phyloP scores from a whole-genome alignment of 768 basidiomycete species.

The Pholiota molesta region DNA sequence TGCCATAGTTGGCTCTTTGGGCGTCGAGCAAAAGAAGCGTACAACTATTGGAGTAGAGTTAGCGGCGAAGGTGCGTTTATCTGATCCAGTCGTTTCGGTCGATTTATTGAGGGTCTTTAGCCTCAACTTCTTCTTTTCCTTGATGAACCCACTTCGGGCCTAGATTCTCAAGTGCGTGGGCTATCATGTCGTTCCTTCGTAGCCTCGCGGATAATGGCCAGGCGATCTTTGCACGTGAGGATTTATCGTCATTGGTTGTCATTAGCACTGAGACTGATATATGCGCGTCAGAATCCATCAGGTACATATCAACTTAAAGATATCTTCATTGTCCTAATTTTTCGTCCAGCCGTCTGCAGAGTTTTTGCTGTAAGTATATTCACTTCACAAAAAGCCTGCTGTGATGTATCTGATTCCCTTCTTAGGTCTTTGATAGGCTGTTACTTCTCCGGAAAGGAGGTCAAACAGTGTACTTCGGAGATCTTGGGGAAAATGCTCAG shows the following conservation, averaged over 20 bases:
- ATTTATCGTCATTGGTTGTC: background rate
- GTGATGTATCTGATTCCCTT: background rate
- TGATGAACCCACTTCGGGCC: slow-evolving; percentile 88
- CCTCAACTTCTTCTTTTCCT: slow-evolving; percentile 83
- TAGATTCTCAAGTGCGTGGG: slow-evolving; percentile 91
- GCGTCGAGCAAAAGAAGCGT: slow-evolving; percentile 76
- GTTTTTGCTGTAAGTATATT: slow-evolving; percentile 61
- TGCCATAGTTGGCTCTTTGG: slow-evolving; percentile 67
- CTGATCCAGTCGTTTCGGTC: background rate
- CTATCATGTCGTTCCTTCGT: slow-evolving; percentile 74
- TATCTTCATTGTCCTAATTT: background rate
- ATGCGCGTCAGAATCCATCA: slow-evolving; percentile 43
- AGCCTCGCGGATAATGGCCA: slow-evolving; percentile 81
- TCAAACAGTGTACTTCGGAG: slow-evolving; percentile 73
- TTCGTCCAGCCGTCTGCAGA: slow-evolving; percentile 71
- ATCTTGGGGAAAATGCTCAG: slow-evolving; percentile 62
- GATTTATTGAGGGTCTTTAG: slow-evolving; percentile 33
- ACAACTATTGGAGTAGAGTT: slow-evolving; percentile 88
- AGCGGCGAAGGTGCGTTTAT: slow-evolving; percentile 71
- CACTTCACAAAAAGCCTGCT: background rate
- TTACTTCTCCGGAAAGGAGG: slow-evolving; percentile 81
- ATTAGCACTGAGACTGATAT: background rate
- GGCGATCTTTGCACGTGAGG: slow-evolving; percentile 88
- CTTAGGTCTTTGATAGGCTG: slow-evolving; percentile 73
- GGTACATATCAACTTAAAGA: slow-evolving; percentile 18